phyloP scores from a whole-genome alignment of 345 rosid species.

The Psidium guajava region DNA sequence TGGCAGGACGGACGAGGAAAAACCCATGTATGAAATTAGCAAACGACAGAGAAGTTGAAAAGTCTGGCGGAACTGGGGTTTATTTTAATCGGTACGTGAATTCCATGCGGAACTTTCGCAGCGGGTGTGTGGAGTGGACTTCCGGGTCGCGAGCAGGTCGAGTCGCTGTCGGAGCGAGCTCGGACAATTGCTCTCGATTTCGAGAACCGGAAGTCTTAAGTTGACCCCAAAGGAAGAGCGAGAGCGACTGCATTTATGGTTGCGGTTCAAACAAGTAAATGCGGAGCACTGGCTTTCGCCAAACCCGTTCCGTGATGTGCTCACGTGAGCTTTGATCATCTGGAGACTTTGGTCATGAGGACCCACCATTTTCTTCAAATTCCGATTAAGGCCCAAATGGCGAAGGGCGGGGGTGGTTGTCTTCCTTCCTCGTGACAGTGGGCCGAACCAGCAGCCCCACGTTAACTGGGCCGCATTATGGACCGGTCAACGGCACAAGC shows the following conservation, averaged over 20 bases:
- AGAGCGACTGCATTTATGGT: background rate
- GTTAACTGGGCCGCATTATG: background rate
- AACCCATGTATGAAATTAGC: background rate
- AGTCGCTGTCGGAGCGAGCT: background rate
- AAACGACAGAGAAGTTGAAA: background rate
- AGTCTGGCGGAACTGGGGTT: background rate
- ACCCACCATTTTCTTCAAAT: background rate
- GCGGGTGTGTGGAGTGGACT: background rate
- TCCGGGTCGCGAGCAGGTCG: background rate
- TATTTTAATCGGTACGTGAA: background rate
- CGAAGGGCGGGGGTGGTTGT: background rate
- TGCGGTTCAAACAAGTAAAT: background rate
- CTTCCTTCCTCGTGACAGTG: background rate
- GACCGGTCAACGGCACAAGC: background rate
- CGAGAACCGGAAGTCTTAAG: background rate
- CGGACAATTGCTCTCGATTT: background rate
- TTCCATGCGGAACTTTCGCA: background rate
- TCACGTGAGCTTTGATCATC: background rate
- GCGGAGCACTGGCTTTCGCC: background rate
- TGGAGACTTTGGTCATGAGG: background rate
- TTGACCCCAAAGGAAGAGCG: background rate
- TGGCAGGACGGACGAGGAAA: background rate
- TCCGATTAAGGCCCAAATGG: background rate
- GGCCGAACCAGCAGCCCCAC: background rate
- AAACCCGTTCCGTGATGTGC: background rate